Evolutionary conservation across 164 flowering plant genomes (phyloP).

Genomic region (Macadamia integrifolia): DNA sequence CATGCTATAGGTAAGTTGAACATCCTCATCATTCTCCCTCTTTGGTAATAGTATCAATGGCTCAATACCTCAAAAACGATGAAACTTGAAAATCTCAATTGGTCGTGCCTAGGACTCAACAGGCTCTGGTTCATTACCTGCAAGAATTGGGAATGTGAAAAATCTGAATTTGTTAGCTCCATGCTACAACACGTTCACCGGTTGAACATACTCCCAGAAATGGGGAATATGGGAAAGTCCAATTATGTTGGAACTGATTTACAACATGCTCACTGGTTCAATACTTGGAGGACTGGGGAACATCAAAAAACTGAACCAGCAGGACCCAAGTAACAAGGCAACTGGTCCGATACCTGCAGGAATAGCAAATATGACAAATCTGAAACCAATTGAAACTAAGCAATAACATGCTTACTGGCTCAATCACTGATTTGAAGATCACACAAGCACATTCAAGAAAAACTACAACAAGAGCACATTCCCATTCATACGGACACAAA

Average conservation of each 20-base stretch:
- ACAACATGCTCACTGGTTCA: not conserved
- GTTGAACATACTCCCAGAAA: not conserved
- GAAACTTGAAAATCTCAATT: not conserved
- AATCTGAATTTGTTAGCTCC: not conserved
- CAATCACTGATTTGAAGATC: not conserved
- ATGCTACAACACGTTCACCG: not conserved
- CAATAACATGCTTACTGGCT: not conserved
- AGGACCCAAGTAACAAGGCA: not conserved
- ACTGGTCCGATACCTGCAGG: not conserved
- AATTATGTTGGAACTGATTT: not conserved
- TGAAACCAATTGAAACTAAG: not conserved
- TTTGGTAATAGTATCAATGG: constrained; percentile 7
- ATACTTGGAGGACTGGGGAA: not conserved
- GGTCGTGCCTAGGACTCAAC: not conserved
- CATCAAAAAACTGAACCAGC: not conserved
- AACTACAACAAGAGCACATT: too few species aligned
- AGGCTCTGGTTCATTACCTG: not conserved
- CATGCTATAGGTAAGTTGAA: too few species aligned
- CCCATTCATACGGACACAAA: too few species aligned
- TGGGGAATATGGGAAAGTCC: not conserved
- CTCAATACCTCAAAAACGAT: not conserved
- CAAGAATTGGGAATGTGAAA: not conserved
- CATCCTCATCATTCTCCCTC: not conserved
- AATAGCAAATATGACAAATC: too few species aligned
- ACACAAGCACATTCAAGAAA: too few species aligned